A percentile compares a stretch with the other conserved stretches of the same genome.
Conservation (phyloP, 345 rosid species). For the Xanthoceras sorbifolium region DNA sequence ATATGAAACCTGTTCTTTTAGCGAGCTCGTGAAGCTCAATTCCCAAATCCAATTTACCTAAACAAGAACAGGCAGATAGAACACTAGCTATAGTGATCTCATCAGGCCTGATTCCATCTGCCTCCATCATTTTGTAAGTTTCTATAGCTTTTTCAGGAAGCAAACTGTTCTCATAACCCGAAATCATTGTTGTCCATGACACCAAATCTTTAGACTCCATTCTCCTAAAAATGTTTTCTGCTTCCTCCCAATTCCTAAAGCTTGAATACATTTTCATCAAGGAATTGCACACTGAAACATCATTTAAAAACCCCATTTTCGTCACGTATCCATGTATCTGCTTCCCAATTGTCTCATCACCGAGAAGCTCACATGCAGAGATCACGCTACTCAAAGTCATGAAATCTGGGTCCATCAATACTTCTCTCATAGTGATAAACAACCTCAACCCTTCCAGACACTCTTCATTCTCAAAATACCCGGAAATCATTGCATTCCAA, state of each 20-base stretch:
- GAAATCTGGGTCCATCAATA: slow-evolving; percentile 70
- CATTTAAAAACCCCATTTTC: slow-evolving; percentile 48
- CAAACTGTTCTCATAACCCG: slow-evolving; percentile 59
- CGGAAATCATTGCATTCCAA: slow-evolving; percentile 92
- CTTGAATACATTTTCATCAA: slow-evolving; percentile 70
- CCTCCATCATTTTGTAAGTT: slow-evolving; percentile 63
- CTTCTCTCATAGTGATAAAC: slow-evolving; percentile 67
- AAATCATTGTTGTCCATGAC: slow-evolving; percentile 88
- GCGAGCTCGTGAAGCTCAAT: slow-evolving; percentile 70
- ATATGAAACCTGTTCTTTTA: slow-evolving; percentile 48
- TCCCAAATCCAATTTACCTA: slow-evolving; percentile 56
- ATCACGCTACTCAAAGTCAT: slow-evolving; percentile 86
- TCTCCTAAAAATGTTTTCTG: slow-evolving; percentile 53
- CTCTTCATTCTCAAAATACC: slow-evolving; percentile 76
- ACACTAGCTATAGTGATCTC: slow-evolving; percentile 66
- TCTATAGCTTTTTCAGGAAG: slow-evolving; percentile 58
- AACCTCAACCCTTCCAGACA: slow-evolving; percentile 63
- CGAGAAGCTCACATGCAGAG: slow-evolving; percentile 68
- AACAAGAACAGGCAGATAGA: slow-evolving; percentile 66
- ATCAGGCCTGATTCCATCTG: slow-evolving; percentile 55
- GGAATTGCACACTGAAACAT: slow-evolving; percentile 65
- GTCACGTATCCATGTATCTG: slow-evolving; percentile 63
- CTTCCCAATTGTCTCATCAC: slow-evolving; percentile 60
- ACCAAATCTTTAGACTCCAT: slow-evolving; percentile 71
- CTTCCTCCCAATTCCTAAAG: slow-evolving; percentile 51